Base-by-base conservation (phyloP, 2,329 filamentous ascomycete genomes). In the Pseudogymnoascus sp. region DNA sequence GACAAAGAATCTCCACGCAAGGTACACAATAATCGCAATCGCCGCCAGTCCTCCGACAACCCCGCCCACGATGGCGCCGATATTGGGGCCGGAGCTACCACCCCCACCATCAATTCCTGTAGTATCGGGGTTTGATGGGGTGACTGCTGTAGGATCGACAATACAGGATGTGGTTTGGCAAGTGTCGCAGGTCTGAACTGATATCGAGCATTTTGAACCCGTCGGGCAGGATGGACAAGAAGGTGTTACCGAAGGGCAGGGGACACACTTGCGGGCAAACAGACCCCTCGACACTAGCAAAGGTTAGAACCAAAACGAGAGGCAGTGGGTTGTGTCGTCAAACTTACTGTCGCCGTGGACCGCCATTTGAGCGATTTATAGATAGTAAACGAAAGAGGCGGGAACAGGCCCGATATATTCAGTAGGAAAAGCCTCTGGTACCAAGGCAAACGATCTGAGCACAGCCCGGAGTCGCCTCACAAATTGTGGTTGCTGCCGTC, bases 41-140 rank as follows among this genome's bases (percentile, higher is more conserved):
- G 86, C 81, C n/a, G 82, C 81, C 12, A 97, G 75, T 67, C 92
- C 94, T 66, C 92, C 94, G 45, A 97, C 79, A 8, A 97, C 92
- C 67, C 93, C 93, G 67, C 94, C 94, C 1, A 89, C 93, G 67
- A 99, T 97, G 35, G 91, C 90, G 42, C 92, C 92, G 1, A 88
- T 80, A 68, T 90, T 92, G 6, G 88, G 83, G 6, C 83, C 81
- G 9, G 77, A 76, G 25, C 68, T 67, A 12, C 71, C 72, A 8
- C 74, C 73, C 11, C 71, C 72, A 8, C 74, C 73, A 4, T 75
- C 71, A 4, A 60, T 58, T 16, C 66, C 45, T 38, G 63, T 42
- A 14, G 66, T 64, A n/a, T 61, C 64, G 33, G 69, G 66, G 11
- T 67, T 66, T 12, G 67, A 64, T 23, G 67, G 59, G 6, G 68